These are phyloP conservation scores for Fusarium gaditjirri DNA, from an alignment of 2,329 filamentous ascomycete genomes.

Conservation along the genomic window DNA sequence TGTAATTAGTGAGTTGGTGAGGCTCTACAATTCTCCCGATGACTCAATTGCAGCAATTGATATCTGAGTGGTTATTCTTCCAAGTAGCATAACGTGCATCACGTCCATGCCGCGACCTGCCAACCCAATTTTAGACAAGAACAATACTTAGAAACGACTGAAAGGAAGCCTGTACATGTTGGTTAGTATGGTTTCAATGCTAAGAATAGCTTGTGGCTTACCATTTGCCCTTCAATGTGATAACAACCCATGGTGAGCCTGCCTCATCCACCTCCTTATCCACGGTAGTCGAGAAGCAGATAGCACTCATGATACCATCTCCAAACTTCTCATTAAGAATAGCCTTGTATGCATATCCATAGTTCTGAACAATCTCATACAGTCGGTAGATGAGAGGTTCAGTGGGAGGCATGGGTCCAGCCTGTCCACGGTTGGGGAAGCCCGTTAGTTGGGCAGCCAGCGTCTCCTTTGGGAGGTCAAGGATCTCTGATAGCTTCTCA, in stretches of 20 bases:
- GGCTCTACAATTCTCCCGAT: background rate
- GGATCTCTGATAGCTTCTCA: slow-evolving; percentile 71
- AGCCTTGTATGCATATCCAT: slow-evolving; percentile 95
- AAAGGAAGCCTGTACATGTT: slow-evolving; percentile 46
- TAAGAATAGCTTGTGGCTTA: slow-evolving; percentile 54
- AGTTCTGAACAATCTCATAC: slow-evolving; percentile 96
- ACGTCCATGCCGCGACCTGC: background rate
- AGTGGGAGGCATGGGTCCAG: slow-evolving; percentile 54
- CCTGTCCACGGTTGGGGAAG: slow-evolving; percentile 83
- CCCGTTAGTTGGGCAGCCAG: slow-evolving; percentile 73
- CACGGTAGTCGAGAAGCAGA: slow-evolving; percentile 88
- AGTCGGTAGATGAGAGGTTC: slow-evolving; percentile 78
- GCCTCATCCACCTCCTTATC: slow-evolving; percentile 92
- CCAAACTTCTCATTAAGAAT: slow-evolving; percentile 95
- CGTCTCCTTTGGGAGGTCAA: slow-evolving; percentile 66
- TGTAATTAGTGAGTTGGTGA: background rate
- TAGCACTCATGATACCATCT: slow-evolving; percentile 96
- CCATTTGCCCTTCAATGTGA: slow-evolving; percentile 87
- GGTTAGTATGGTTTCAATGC: background rate
- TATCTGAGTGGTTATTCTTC: background rate
- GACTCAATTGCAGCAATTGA: background rate
- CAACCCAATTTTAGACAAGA: background rate
- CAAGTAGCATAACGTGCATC: background rate
- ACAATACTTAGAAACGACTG: slow-evolving; percentile 45
- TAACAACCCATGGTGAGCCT: slow-evolving; percentile 84